Evolutionary conservation across 805 yeast species (phyloP), one percentile per base, ranked within the genome.

Genomic region (Starmerella stellata): DNA sequence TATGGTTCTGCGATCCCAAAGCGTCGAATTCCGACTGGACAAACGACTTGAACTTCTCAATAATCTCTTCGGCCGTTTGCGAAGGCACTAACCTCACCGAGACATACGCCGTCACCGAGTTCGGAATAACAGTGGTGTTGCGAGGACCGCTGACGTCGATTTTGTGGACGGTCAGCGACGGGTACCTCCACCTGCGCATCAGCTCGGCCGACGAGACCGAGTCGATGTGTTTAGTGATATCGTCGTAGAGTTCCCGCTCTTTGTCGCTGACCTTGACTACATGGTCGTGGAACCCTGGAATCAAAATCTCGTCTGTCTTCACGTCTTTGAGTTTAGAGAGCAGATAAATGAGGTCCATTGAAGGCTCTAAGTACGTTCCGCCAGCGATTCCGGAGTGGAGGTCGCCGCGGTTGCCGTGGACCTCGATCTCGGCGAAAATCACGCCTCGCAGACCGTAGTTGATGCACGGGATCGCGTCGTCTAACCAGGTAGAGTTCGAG

Each of bases 341-440:
- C 15, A 87, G 52, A 38, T 75, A 77, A 30, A 85, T 68, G 56
- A 87, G 58, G 53, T 87, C 96, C 61, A 80, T 71, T 0, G 92
- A 75, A 2, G 98, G 95, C 50, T 87, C 98, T 41, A 78, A 67
- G 44, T 72, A 70, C 7, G 78, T 75, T 42, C 96, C 96, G 37
- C 98, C 98, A 59, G 83, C 92, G 8, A 90, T 90, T 44, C 98
- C 98, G 0, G 95, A 81, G 54, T 90, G 98, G 42, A 93, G 63
- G 56, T 90, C 95, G 1, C 92, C 93, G 42, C 67, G 67, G 46
- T 75, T 85, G 37, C 83, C 72, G 41, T 64, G 62, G 9, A 90
- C 65, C 27, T 71, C 72, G 2, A 90, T 69, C n/a, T 74, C 64
- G 1, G 81, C 77, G 57, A 83, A 78, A 19, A 90, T 65, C 2